Base-by-base conservation (phyloP, 1,139 yeast species). In the Scheffersomyces stambukii region DNA sequence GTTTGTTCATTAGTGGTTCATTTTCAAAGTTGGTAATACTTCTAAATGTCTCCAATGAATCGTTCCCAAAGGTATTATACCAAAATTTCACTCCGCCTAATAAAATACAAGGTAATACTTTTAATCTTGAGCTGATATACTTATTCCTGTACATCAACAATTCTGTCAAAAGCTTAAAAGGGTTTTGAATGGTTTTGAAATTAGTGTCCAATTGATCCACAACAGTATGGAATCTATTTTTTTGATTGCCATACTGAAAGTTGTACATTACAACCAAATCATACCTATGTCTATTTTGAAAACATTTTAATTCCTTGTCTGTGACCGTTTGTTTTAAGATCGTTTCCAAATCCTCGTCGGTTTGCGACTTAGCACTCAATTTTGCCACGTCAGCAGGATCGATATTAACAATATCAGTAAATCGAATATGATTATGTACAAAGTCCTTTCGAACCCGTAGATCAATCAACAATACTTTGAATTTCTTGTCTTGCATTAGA, bases 181-280 rank as follows among this genome's bases (percentile, higher is more conserved):
- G 77, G n/a, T n/a, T n/a, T n/a, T n/a, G n/a, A n/a, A n/a, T n/a
- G 25, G 48, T 51, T 11, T 41, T 60, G 3, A 16, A 16, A 4
- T 18, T 10, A 5, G 10, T 8, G 4, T 22, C 33, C 15, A 61
- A 33, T 38, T 50, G 45, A 4, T 40, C 32, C 20, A 38, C 35
- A 11, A 64, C 38, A 5, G 47, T 43, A 4, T 50, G 55, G 23
- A 57, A 48, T 20, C 75, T 48, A 31, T 56, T 52, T 7, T 38
- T 37, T n/a, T 44, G 41, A 16, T 39, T 32, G 24, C 71, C 57
- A 48, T 48, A 48, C 24, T 52, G 45, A 23, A 57, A 50, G 31
- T 84, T 81, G 50, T 82, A 85, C 8, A 79, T 50, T 4, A 85
- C 78, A 3, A 88, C 60, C 25, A 73, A 57, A 29, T 78, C 83